Evolutionary conservation across 2,329 filamentous ascomycete species (phyloP).

Genomic region (Xylariaceae sp.): DNA sequence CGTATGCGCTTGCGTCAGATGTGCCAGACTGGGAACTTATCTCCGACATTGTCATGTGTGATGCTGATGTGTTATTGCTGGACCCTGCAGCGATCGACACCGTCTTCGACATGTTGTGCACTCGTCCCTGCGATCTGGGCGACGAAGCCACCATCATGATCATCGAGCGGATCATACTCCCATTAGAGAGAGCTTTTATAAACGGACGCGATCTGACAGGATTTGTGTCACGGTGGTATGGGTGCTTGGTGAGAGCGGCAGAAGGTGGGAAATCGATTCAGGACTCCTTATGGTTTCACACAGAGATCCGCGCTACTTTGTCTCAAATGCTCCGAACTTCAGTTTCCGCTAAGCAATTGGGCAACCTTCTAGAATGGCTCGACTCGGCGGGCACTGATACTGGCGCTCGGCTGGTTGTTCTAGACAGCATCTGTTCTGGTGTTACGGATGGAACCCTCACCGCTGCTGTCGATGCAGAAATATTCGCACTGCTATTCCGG

Average conservation of each 20-base stretch:
- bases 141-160: no score
- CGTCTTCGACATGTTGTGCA: slow-evolving; percentile 19
- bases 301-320: slow-evolving; percentile 20
- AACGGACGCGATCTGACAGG: slow-evolving; percentile 34
- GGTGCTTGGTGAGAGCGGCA: slow-evolving; percentile 18
- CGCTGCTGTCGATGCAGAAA: slow-evolving; percentile 24
- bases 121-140: no score
- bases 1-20: slow-evolving; percentile 21
- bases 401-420: slow-evolving; percentile 29
- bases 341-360: slow-evolving; percentile 33
- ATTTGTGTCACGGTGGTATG: slow-evolving; percentile 35
- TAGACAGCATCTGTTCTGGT: slow-evolving; percentile 34
- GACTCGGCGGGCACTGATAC: slow-evolving; percentile 17
- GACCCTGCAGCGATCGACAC: slow-evolving; percentile 25
- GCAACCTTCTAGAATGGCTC: slow-evolving; percentile 31
- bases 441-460: slow-evolving; percentile 30
- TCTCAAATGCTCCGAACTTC: slow-evolving; percentile 30
- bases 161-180: slow-evolving; percentile 26
- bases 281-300: slow-evolving; percentile 24
- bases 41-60: slow-evolving; percentile 37
- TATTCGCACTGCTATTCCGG: slow-evolving; percentile 29
- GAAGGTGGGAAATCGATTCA: slow-evolving; percentile 7
- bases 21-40: slow-evolving; percentile 36
- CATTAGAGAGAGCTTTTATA: slow-evolving; percentile 36
- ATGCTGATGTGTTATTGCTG: slow-evolving; percentile 40